phyloP scores from a whole-genome alignment of 2,329 filamentous ascomycete species.

The Ophiosphaerella korrae region DNA sequence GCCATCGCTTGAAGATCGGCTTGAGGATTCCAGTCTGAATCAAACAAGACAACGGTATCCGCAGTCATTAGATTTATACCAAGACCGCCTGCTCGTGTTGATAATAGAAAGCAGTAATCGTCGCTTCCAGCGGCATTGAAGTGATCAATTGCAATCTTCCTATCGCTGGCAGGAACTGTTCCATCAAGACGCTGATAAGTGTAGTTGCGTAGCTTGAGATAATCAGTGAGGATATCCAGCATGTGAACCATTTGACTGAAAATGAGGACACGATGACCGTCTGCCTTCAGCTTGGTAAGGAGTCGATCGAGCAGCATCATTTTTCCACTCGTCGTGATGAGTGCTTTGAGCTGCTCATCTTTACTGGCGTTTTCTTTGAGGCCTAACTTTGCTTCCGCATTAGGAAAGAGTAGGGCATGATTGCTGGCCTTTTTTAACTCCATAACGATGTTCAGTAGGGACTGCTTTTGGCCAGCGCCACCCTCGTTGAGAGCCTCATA shows the following conservation, averaged over 20 bases:
- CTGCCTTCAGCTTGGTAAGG: slow-evolving; percentile 89
- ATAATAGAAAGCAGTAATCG: slow-evolving; percentile 95
- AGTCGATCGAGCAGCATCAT: slow-evolving; percentile 99
- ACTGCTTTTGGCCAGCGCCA: slow-evolving; percentile 89
- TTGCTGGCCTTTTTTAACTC: slow-evolving; percentile 99
- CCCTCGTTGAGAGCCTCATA: slow-evolving; percentile 93
- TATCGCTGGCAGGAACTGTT: slow-evolving; percentile 85
- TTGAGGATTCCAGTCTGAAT: slow-evolving; percentile 99
- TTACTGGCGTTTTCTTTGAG: slow-evolving; percentile 78
- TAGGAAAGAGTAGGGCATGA: slow-evolving; percentile 96
- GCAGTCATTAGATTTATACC: slow-evolving; percentile 99
- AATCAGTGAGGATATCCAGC: slow-evolving; percentile 94
- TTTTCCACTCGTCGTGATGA: slow-evolving; percentile 97
- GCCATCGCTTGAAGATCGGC: slow-evolving; percentile 99
- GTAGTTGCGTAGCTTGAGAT: slow-evolving; percentile 90
- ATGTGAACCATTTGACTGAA: slow-evolving; percentile 99
- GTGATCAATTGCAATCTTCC: slow-evolving; percentile 94
- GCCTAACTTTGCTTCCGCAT: slow-evolving; percentile 82
- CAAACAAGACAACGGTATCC: slow-evolving; percentile 96
- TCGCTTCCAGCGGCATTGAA: slow-evolving; percentile 97
- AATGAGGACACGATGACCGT: slow-evolving; percentile 93
- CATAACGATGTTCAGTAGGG: slow-evolving; percentile 98
- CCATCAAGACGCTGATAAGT: slow-evolving; percentile 94
- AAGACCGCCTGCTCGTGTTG: slow-evolving; percentile 93
- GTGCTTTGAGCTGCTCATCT: slow-evolving; percentile 87